Evolutionary conservation across 805 yeast genomes (phyloP).

Genomic region (Zygoascus bituminiphila): DNA sequence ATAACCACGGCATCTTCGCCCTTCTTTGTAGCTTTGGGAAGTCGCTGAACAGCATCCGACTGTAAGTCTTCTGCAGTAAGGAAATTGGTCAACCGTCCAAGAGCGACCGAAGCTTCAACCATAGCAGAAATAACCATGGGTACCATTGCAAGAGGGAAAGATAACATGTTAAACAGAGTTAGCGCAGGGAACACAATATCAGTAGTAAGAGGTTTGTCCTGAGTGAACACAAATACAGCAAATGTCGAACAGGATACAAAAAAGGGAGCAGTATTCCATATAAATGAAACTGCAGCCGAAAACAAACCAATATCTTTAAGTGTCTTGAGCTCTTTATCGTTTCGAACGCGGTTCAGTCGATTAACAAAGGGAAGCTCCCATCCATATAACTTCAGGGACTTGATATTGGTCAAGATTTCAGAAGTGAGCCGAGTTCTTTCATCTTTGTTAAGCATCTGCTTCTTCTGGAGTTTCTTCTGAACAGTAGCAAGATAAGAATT

Average conservation of each 20-base stretch:
- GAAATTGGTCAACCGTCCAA: slow-evolving; percentile 57
- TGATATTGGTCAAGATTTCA: slow-evolving; percentile 84
- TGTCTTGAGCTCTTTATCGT: slow-evolving; percentile 56
- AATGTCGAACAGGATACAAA: slow-evolving; percentile 89
- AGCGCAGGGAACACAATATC: slow-evolving; percentile 75
- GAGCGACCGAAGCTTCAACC: slow-evolving; percentile 68
- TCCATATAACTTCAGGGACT: slow-evolving; percentile 74
- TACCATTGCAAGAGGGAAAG: slow-evolving; percentile 86
- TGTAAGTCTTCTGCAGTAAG: slow-evolving; percentile 70
- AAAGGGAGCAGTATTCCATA: slow-evolving; percentile 84
- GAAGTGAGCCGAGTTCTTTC: slow-evolving; percentile 68
- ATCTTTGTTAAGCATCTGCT: slow-evolving; percentile 83
- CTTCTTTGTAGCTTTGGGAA: slow-evolving; percentile 42
- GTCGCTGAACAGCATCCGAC: slow-evolving; percentile 55
- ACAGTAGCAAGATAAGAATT: slow-evolving; percentile 43
- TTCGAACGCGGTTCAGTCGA: slow-evolving; percentile 46
- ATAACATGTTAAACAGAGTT: slow-evolving; percentile 60
- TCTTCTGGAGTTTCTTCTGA: slow-evolving; percentile 54
- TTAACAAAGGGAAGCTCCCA: slow-evolving; percentile 75
- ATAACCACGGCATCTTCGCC: slow-evolving; percentile 54
- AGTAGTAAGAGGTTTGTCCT: slow-evolving; percentile 65
- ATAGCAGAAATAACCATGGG: slow-evolving; percentile 84
- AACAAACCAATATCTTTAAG: slow-evolving; percentile 67
- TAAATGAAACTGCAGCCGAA: slow-evolving; percentile 79
- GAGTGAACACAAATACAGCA: slow-evolving; percentile 63